phyloP scores from a whole-genome alignment of 2,329 filamentous ascomycete genomes.

The Cryphonectria nitschkei region DNA sequence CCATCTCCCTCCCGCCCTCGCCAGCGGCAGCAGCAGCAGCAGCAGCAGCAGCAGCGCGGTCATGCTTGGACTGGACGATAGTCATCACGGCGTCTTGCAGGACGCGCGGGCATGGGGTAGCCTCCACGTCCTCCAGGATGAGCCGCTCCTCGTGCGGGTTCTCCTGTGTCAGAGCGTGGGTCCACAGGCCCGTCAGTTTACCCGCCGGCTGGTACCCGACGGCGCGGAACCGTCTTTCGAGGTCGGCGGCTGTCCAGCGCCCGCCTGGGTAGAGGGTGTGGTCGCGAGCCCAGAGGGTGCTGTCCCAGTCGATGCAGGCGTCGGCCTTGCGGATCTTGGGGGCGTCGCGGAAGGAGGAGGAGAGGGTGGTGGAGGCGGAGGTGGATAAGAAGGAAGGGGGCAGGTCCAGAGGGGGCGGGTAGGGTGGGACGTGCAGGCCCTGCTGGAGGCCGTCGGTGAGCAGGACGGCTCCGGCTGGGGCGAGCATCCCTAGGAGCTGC shows the following conservation, averaged over 20 bases:
- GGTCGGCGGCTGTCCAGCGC: constrained; percentile 54
- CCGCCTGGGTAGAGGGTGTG: constrained; percentile 11
- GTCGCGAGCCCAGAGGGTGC: constrained; percentile 19
- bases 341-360: constrained; percentile 53
- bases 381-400: not conserved
- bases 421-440: constrained; percentile 67
- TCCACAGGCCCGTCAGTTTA: constrained; percentile 41
- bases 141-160: constrained; percentile 39
- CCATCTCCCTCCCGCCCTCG: not conserved
- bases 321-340: constrained; percentile 73
- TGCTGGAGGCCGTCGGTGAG: constrained; percentile 67
- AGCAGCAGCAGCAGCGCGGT: not conserved
- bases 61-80: constrained; percentile 11
- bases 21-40: not conserved
- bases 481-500: constrained; percentile 56
- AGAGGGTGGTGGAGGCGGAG: too few relatives aligned
- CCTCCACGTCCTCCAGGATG: constrained; percentile 43
- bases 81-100: constrained; percentile 21
- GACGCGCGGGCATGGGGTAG: constrained; percentile 27
- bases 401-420: not conserved
- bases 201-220: constrained; percentile 40
- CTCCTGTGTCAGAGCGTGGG: constrained; percentile 31
- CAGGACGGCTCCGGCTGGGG: constrained; percentile 68
- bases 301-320: constrained; percentile 63
- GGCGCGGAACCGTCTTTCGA: constrained; percentile 60